Conservation (phyloP, 1,284 basidiomycete species). For the Trichosporon coremiiforme region DNA sequence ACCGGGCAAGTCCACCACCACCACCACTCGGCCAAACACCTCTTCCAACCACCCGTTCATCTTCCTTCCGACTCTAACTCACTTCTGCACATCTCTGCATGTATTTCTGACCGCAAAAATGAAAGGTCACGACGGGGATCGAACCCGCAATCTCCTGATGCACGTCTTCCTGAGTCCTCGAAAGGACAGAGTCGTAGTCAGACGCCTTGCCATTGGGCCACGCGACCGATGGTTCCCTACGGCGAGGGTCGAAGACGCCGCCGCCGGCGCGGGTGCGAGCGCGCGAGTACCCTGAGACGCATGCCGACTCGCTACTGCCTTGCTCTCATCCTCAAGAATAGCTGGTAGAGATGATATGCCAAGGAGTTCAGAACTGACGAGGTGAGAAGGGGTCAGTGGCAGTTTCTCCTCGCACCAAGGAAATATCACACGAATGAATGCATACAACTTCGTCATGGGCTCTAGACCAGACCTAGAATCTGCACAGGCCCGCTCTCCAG, state of each 20-base stretch:
- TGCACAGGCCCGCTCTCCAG: no score
- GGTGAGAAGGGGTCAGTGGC: no score
- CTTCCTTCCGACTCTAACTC: neutral
- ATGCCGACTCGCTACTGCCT: no score
- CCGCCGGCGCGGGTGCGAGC: neutral
- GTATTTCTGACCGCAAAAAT: neutral
- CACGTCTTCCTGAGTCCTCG: neutral
- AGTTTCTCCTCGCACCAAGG: no score
- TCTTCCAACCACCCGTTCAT: neutral
- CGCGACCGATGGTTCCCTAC: neutral
- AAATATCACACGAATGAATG: neutral
- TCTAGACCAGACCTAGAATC: no score
- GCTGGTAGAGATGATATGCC: no score
- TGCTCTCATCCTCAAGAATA: no score
- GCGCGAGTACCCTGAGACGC: no score
- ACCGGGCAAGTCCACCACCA: neutral
- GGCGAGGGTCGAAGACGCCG: neutral
- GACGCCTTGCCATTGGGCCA: slow-evolving; percentile 1
- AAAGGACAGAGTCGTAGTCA: neutral
- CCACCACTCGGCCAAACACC: neutral
- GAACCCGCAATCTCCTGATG: slow-evolving; percentile 2
- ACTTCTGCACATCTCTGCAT: neutral
- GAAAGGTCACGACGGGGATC: neutral
- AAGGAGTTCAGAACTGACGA: no score
- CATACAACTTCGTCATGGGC: neutral